Conservation (phyloP, 306 rosid genomes). For the Vigna nakashimae region DNA sequence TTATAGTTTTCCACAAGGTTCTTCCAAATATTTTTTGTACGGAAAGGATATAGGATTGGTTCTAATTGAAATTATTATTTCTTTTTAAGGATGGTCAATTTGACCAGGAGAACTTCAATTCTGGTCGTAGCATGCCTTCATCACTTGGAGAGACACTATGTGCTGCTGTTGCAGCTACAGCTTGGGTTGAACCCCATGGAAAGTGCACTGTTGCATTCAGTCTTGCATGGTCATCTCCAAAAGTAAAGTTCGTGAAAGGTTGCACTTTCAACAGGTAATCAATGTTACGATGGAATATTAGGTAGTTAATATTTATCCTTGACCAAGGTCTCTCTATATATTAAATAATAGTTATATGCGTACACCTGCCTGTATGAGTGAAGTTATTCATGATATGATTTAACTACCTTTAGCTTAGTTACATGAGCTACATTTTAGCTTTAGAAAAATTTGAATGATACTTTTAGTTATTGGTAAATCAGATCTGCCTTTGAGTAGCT, state of each 20-base stretch:
- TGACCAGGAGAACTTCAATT: constrained; percentile 76
- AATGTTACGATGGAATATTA: constrained; percentile 35
- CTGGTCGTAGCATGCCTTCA: constrained; percentile 88
- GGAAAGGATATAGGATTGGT: constrained; percentile 31
- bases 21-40: constrained; percentile 28
- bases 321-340: constrained; percentile 10
- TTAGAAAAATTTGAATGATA: neutral
- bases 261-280: constrained; percentile 82
- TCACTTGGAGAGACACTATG: constrained; percentile 91
- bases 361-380: constrained; percentile 11
- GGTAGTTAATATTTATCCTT: constrained; percentile 33
- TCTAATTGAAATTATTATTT: constrained; percentile 45
- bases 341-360: constrained; percentile 8
- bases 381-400: constrained; percentile 7
- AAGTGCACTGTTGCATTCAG: constrained; percentile 92
- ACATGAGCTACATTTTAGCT: constrained; percentile 33
- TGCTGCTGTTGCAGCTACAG: constrained; percentile 95
- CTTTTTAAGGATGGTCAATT: constrained; percentile 85
- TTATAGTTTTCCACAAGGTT: constrained; percentile 9
- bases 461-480: constrained; percentile 14
- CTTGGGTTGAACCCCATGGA: constrained; percentile 99
- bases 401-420: constrained; percentile 19
- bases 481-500: constrained; percentile 25
- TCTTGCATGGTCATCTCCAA: constrained; percentile 97
- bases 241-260: constrained; percentile 89